phyloP scores from a whole-genome alignment of 106 monocot species.

The Dendrobium nobile region DNA sequence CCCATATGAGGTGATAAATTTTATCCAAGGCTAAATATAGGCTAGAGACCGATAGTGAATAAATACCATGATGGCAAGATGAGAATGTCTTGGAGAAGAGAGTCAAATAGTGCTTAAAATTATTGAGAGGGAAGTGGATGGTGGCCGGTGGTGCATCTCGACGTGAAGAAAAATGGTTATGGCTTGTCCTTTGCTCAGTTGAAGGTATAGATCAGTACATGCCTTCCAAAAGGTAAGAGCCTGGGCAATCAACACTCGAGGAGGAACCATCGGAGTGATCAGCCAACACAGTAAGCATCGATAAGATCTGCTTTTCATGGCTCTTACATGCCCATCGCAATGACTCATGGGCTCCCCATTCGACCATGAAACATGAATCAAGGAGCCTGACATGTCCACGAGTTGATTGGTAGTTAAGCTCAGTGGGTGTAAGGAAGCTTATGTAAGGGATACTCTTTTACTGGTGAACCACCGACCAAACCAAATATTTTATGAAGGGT shows the following conservation, averaged over 20 bases:
- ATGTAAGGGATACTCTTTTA: too few relatives aligned
- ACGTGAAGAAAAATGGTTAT: slow-evolving; percentile 6
- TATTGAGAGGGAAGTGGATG: slow-evolving; percentile 21
- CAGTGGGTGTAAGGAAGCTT: not conserved
- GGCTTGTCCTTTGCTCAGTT: slow-evolving; percentile 24
- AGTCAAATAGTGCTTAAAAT: slow-evolving; percentile 29
- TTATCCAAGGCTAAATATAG: slow-evolving; percentile 21
- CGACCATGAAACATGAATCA: not conserved
- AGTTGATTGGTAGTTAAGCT: not conserved
- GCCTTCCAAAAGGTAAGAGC: slow-evolving; percentile 12
- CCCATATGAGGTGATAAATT: slow-evolving; percentile 23
- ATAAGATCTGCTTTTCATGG: not conserved
- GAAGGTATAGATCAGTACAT: slow-evolving; percentile 13
- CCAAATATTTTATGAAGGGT: not conserved
- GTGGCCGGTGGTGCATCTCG: slow-evolving; percentile 16
- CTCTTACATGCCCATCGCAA: not conserved
- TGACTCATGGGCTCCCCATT: too few relatives aligned
- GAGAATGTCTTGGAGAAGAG: slow-evolving; percentile 18
- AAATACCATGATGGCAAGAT: slow-evolving; percentile 14
- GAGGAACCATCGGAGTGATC: too few relatives aligned
- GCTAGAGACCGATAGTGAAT: slow-evolving; percentile 19
- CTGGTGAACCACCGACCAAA: too few relatives aligned
- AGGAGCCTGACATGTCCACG: not conserved
- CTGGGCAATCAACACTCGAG: not conserved
- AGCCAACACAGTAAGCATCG: not conserved